Evolutionary conservation across 495 filamentous ascomycete genomes (phyloP), one percentile per base, ranked within the genome.

Genomic region (Apiosordaria backusii): DNA sequence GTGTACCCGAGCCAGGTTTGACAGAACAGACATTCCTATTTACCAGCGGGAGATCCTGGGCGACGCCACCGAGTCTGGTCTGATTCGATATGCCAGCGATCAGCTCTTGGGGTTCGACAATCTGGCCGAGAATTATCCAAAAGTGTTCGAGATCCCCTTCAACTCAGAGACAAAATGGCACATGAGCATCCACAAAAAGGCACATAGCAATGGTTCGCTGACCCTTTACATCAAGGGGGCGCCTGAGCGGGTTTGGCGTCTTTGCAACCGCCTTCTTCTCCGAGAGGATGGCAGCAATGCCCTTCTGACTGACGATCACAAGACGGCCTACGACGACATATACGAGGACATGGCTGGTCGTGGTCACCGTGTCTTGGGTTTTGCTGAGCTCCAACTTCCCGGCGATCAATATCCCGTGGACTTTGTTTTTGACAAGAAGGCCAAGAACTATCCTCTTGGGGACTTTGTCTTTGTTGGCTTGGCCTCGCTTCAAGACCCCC

Each of bases 401-500:
- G 60, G 63, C 40, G 57, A 61, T 16, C 1, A 67, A 58, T 66
- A 45, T 29, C 66, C 63, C 18, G 62, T 57, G 24, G 58, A 66
- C 23, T 65, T 61, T 57, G 63, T 60, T 18, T 68, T 80, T 64
- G 80, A 78, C 61, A 71, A 75, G 58, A 75, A 77, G 27, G 27
- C 67, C 53, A 65, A 70, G 29, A 65, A 72, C 18, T 61, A 68
- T 35, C 68, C 79, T 0, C 61, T 63, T 15, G 74, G 79, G 23
- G 70, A 70, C 50, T 65, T 79, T 21, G 65, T 68, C 10, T 88
- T 91, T 70, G 79, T 85, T 21, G 90, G 90, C 21, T 80, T 92
- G 21, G 85, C 90, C 63, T 88, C 89, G 88, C 61, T 83, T 91
- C 4, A 90, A 90, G 62, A 93, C 69, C 90, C 90, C 19, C 90